Evolutionary conservation across 768 basidiomycete species (phyloP), one percentile per base, ranked within the genome.

Genomic region (Tulasnella sp.): DNA sequence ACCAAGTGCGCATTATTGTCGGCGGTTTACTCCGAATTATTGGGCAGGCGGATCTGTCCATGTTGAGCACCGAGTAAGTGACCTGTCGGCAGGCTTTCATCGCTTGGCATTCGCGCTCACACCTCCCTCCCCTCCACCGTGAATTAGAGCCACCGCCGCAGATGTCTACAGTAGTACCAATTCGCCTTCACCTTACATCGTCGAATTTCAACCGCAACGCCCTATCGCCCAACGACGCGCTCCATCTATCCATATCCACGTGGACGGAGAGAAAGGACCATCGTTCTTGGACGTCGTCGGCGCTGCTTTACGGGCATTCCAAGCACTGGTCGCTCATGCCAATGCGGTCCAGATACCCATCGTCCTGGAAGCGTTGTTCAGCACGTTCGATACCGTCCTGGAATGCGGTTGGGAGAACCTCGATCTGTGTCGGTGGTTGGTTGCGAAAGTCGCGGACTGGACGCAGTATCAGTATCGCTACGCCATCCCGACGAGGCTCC

Each of bases 401-500:
- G 84, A 87, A 10, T 83, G 86, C 37, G 88, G 88, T 29, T 98
- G 96, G 96, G 82, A 81, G 23, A 89, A 90, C 79, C 81, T 88
- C 0, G 88, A 90, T 9, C 90, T 94, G 81, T 96, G 91, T 82
- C 88, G 90, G 77, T 98, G 95, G 95, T 87, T 94, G 78, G 89
- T 91, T 16, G 88, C 90, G 78, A 91, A 89, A 81, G 87, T 89
- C 6, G 90, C 90, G n/a, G 91, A 94, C 81, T 96, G 94, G 93
- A 89, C 93, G 6, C 94, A 93, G 82, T 94, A 96, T 80, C 96
- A 96, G 83, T 96, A 96, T 84, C 92, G 96, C 35, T 97, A 93
- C 82, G 92, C 92, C 35, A 89, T 98, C 9, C 94, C 96, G 3
- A 93, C 94, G 0, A 89, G 91, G 82, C 85, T 97, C 4, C 90